Base-by-base conservation (phyloP, 768 basidiomycete species). In the Mycena pura region DNA sequence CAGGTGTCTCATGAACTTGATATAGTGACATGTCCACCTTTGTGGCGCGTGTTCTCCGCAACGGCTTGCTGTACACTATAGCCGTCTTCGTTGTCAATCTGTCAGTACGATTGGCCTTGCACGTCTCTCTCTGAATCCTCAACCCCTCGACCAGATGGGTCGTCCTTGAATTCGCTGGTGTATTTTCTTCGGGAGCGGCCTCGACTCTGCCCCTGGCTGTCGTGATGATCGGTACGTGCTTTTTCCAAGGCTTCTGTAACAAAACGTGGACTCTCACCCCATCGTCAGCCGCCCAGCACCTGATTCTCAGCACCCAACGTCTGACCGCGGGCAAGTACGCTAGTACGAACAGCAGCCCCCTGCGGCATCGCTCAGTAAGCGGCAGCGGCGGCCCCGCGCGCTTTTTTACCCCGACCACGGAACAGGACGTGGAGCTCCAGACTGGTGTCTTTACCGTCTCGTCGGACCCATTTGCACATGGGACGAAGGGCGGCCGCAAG, bases 221-320 rank as follows among this genome's bases (percentile, higher is more conserved):
- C 22, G 44, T 61, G 1, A 21, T 61, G 45, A 61, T 61, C 8
- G 59, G 59, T 54, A 48, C 17, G 32, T 14, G 27, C 43, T 25
- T 21, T 31, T 44, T 32, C 19, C 24, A 9, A n/a, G 28, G 6
- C 34, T 6, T n/a, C 11, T n/a, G 31, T 0, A 25, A 13, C 32
- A 55, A 11, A 52, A 43, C 31, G n/a, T 21, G n/a, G n/a, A n/a
- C n/a, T n/a, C n/a, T n/a, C n/a, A n/a, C n/a, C n/a, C n/a, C n/a
- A n/a, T 13, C 45, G 10, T 15, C n/a, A 60, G 58, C 58, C 27
- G 54, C 49, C 4, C 58, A 60, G 27, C 58, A 64, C 39, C 43
- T 64, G 19, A 52, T 64, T 28, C 44, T 64, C n/a, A 64, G 63
- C 47, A 64, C 63, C 11, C 63, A 64, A 46, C 44, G 27, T 24